These are phyloP conservation scores for Fusarium abutilonis DNA, from an alignment of 2,329 filamentous ascomycete species.

Conservation along the genomic window DNA sequence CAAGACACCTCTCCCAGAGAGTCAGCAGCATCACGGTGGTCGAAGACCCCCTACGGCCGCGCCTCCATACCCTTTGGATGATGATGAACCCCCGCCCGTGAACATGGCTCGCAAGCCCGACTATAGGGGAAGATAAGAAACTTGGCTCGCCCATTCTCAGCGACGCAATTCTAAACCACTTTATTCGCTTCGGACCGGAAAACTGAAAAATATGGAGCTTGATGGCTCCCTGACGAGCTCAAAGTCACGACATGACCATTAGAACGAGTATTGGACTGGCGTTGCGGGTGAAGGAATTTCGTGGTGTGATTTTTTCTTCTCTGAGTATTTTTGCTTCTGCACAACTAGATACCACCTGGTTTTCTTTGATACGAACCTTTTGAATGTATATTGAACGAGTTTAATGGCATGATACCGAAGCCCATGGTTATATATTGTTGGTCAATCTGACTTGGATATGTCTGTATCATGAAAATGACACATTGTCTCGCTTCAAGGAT, in stretches of 20 bases:
- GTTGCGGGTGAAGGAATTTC: constrained; percentile 15
- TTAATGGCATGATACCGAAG: constrained; percentile 6
- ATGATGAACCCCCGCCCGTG: constrained; percentile 83
- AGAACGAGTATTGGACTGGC: constrained; percentile 22
- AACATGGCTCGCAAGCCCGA: constrained; percentile 89
- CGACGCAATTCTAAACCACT: neutral
- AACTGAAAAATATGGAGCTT: neutral
- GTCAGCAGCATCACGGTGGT: constrained; percentile 45
- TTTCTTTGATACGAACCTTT: constrained; percentile 25
- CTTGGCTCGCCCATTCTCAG: neutral
- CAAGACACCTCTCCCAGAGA: constrained; percentile 76
- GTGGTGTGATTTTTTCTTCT: constrained; percentile 15
- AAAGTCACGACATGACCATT: constrained; percentile 5
- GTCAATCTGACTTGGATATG: neutral
- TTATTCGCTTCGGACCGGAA: neutral
- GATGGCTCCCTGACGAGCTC: neutral
- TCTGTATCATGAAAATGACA: neutral
- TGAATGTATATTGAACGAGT: constrained; percentile 20
- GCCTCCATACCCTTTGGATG: constrained; percentile 82
- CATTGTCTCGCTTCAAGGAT: neutral
- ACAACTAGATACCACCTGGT: constrained; percentile 41
- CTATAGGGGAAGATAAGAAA: constrained; percentile 60
- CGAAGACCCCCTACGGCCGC: constrained; percentile 51
- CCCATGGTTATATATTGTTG: constrained; percentile 11
- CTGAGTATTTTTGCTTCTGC: constrained; percentile 30